Evolutionary conservation across 371 early-diverging fungal species (phyloP).

Genomic region (Mucor plumbeus): DNA sequence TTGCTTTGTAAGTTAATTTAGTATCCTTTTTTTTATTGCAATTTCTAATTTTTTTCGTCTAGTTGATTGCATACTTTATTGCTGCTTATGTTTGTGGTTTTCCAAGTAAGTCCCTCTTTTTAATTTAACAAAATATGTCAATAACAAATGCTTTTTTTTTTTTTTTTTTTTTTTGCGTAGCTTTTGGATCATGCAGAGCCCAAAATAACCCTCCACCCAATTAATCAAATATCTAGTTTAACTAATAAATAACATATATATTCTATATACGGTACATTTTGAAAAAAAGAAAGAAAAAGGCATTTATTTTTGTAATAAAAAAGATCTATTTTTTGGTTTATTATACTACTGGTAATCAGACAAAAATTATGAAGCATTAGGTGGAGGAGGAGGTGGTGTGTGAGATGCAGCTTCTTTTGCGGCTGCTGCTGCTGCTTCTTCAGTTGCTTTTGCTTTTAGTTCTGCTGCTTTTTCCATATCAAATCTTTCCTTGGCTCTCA

Average conservation of each 20-base stretch:
- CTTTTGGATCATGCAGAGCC: conserved; percentile 36
- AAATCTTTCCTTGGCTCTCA: conserved; percentile 91
- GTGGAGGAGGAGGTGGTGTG: conserved; percentile 26
- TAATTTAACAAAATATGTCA: not conserved
- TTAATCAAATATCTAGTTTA: not conserved
- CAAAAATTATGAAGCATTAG: conserved; percentile 8
- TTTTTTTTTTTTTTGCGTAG: conserved; percentile 16
- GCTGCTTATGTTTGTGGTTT: conserved; percentile 80
- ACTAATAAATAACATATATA: not conserved
- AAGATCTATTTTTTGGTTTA: conserved; percentile 6
- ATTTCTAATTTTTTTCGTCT: conserved; percentile 6
- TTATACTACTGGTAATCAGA: not conserved
- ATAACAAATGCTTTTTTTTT: too few relatives aligned
- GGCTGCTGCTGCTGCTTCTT: conserved; percentile 35
- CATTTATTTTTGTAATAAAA: not conserved
- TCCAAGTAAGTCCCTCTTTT: conserved; percentile 51
- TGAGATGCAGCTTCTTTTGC: conserved; percentile 26
- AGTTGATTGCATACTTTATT: conserved; percentile 72
- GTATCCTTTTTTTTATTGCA: not conserved
- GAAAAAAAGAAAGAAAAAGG: too few relatives aligned
- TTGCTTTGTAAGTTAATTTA: conserved; percentile 61
- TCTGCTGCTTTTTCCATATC: conserved; percentile 83
- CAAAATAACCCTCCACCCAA: not conserved
- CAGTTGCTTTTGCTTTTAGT: conserved; percentile 41
- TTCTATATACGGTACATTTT: not conserved